Conservation (phyloP, 73 alveolate genomes). For the Tetrahymena thermophila region DNA sequence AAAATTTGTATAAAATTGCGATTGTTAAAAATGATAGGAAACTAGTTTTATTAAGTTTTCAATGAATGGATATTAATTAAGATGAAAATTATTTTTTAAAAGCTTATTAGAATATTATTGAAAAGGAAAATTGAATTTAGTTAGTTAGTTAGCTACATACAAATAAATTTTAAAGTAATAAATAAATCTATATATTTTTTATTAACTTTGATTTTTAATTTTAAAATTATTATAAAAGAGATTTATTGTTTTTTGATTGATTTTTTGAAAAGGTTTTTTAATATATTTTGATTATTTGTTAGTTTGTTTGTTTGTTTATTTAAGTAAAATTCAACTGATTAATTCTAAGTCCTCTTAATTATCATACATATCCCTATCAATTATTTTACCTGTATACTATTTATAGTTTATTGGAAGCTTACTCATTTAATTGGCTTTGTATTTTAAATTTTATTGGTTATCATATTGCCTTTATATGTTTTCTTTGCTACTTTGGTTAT, state of each 20-base stretch:
- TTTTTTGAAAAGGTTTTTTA: too few species aligned
- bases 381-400: neutral
- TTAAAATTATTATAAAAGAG: neutral
- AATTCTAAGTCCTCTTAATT: neutral
- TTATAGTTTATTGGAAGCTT: neutral
- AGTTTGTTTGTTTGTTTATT: too few species aligned
- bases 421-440: neutral
- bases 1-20: too few species aligned
- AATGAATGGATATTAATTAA: too few species aligned
- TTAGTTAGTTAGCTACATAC: neutral
- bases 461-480: neutral
- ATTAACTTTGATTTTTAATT: neutral
- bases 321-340: neutral
- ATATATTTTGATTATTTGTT: too few species aligned
- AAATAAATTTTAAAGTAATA: too few species aligned
- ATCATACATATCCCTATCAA: neutral
- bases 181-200: too few species aligned
- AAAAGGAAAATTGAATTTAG: neutral
- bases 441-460: neutral
- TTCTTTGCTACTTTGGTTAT: too few species aligned
- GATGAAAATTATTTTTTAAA: too few species aligned
- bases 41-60: too few species aligned
- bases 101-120: neutral
- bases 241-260: too few species aligned
- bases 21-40: too few species aligned